These are phyloP conservation scores for Didymella sp. DNA, from an alignment of 2,329 filamentous ascomycete species.

Conservation along the genomic window DNA sequence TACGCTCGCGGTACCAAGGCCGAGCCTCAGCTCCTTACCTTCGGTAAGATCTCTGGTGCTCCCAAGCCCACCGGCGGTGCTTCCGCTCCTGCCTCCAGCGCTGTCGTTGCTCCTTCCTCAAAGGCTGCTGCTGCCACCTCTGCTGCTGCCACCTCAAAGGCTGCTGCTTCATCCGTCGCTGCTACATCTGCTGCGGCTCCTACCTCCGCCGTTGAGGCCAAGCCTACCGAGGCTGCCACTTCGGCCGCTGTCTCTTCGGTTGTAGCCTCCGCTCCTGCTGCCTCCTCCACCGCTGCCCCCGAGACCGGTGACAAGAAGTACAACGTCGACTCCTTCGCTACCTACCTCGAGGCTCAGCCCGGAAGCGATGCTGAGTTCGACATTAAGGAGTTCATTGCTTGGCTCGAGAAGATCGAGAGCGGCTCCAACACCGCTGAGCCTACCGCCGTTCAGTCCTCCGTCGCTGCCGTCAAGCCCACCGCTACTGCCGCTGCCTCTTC, in stretches of 20 bases:
- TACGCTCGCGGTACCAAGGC: constrained; percentile 43
- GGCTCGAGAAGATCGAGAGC: constrained; percentile 20
- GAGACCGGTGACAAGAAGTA: constrained; percentile 17
- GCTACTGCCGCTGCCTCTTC: not conserved
- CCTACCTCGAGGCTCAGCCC: constrained; percentile 17
- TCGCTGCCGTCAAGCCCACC: constrained; percentile 6
- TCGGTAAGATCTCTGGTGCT: constrained; percentile 34
- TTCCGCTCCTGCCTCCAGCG: constrained; percentile 27
- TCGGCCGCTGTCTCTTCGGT: constrained; percentile 14
- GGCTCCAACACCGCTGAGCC: constrained; percentile 15
- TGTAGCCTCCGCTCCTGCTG: constrained; percentile 18
- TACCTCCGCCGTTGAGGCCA: too few species aligned
- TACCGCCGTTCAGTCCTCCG: constrained; percentile 4
- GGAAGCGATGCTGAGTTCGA: constrained; percentile 17
- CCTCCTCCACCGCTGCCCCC: constrained; percentile 18
- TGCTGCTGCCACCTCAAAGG: constrained; percentile 12
- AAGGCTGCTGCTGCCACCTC: constrained; percentile 16
- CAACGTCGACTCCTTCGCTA: constrained; percentile 8
- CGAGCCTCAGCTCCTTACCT: constrained; percentile 33
- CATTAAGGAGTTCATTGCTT: constrained; percentile 17
- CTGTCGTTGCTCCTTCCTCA: constrained; percentile 19
- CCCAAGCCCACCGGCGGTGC: constrained; percentile 31
- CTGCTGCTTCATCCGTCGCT: constrained; percentile 5
- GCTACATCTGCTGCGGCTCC: constrained; percentile 9
- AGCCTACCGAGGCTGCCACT: constrained; percentile 4